Conservation (phyloP, 2,329 filamentous ascomycete species). For the Aspergillus sp. region DNA sequence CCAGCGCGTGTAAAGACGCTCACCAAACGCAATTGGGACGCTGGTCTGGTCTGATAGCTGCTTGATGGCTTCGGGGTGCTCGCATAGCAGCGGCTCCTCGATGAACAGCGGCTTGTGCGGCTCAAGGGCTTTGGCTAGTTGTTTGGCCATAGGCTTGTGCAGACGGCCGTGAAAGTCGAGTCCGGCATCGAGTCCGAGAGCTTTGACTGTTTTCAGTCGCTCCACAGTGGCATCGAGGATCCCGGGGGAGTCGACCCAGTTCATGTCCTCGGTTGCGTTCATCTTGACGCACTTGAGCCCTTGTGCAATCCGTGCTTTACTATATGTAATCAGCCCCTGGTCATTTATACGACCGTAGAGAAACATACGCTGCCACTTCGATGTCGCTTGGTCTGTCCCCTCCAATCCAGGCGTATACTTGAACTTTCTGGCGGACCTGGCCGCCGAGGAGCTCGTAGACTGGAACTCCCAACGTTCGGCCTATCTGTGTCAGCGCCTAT, state of each 20-base stretch:
- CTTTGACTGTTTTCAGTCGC: constrained; percentile 67
- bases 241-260: constrained; percentile 71
- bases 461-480: constrained; percentile 58
- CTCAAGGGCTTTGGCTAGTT: constrained; percentile 66
- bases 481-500: no score
- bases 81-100: constrained; percentile 70
- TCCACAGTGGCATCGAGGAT: constrained; percentile 64
- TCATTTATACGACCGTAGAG: constrained; percentile 28
- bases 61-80: constrained; percentile 67
- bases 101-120: constrained; percentile 71
- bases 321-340: no score
- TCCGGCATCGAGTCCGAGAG: constrained; percentile 68
- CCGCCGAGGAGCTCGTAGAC: constrained; percentile 74
- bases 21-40: constrained; percentile 69
- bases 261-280: constrained; percentile 68
- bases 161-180: constrained; percentile 77
- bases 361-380: constrained; percentile 48
- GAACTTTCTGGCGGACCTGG: constrained; percentile 66
- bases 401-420: constrained; percentile 77
- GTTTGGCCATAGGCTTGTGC: constrained; percentile 77
- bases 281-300: constrained; percentile 62
- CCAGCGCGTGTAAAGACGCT: constrained; percentile 71
- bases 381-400: constrained; percentile 70
- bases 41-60: constrained; percentile 58
- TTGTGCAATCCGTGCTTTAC: constrained; percentile 53